Percentiles rank a stretch among this genome's conserved stretches.
Evolutionary conservation across 805 yeast species (phyloP).

Genomic region (Cyberlindnera americana): DNA sequence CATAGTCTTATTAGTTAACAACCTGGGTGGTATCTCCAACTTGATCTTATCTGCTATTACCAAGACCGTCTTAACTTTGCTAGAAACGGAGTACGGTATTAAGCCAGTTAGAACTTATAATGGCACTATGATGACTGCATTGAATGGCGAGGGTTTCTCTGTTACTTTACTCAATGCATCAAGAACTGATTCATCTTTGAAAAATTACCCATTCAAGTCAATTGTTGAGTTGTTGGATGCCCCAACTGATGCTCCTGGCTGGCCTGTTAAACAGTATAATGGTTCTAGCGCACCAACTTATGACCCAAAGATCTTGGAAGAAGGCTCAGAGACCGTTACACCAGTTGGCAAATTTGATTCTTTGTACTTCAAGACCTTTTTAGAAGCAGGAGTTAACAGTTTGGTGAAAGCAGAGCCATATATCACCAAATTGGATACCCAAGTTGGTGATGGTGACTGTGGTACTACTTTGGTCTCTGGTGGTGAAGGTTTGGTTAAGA

Average conservation of each 20-base stretch:
- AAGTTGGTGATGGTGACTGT: conserved; percentile 97
- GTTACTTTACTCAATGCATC: conserved; percentile 74
- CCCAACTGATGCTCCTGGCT: conserved; percentile 78
- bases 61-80: conserved; percentile 49
- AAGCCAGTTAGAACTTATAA: conserved; percentile 65
- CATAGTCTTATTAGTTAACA: conserved; percentile 70
- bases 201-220: conserved; percentile 27
- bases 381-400: conserved; percentile 47
- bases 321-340: conserved; percentile 30
- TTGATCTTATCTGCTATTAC: conserved; percentile 75
- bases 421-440: conserved; percentile 79
- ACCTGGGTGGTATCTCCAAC: conserved; percentile 85
- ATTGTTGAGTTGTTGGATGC: conserved; percentile 59
- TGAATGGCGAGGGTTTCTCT: conserved; percentile 90
- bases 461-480: conserved; percentile 89
- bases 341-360: conserved; percentile 36
- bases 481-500: conserved; percentile 63
- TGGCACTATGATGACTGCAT: conserved; percentile 83
- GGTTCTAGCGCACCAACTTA: conserved; percentile 29
- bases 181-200: conserved; percentile 38
- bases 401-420: conserved; percentile 70
- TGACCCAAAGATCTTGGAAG: conserved; percentile 29
- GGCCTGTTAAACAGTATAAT: conserved; percentile 43
- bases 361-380: conserved; percentile 31
- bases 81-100: conserved; percentile 50